Evolutionary conservation across 805 yeast species (phyloP), one percentile per base, ranked within the genome.

Genomic region (Starmerella asiatica): DNA sequence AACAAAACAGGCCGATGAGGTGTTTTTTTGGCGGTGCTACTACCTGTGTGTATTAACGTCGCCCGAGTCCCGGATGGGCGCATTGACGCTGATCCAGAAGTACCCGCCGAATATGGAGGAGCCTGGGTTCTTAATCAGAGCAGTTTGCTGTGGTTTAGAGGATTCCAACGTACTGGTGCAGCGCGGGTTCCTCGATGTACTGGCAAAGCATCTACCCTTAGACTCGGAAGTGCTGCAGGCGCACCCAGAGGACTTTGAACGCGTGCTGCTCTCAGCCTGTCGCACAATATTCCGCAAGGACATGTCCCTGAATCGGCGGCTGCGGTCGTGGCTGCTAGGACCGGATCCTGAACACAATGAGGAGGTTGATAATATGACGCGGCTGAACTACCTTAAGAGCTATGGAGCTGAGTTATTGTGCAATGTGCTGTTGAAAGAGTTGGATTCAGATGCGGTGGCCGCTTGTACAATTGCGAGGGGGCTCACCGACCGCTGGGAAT

Each of bases 301-400:
- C 58, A 84, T 91, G 95, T 84, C 96, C 7, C 67, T 91, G 43
- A 91, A 91, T 57, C 69, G 98, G 58, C 70, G 99, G 51, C 66
- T 91, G 17, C 86, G 97, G 95, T 76, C 70, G 43, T 91, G 95
- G 93, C 62, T 91, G 6, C 59, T 88, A 21, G 96, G 97, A 0
- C 91, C 94, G 1, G 84, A 76, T 21, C 62, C 61, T 18, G 49
- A n/a, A n/a, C n/a, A n/a, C n/a, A n/a, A n/a, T n/a, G 26, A 23
- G 26, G 26, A 23, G 26, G 26, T 7, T 7, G 24, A 43, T 21
- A 39, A 46, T 28, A 29, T 59, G 19, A 45, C 63, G 5, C 57
- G 75, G 40, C 56, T 69, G 4, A 67, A 66, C 24, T 86, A 78
- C 54, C 85, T 86, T 56, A 53, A 63, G n/a, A 54, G 51, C 5